These are phyloP conservation scores for Amanita molliuscula DNA, from an alignment of 768 basidiomycete genomes.

Conservation along the genomic window DNA sequence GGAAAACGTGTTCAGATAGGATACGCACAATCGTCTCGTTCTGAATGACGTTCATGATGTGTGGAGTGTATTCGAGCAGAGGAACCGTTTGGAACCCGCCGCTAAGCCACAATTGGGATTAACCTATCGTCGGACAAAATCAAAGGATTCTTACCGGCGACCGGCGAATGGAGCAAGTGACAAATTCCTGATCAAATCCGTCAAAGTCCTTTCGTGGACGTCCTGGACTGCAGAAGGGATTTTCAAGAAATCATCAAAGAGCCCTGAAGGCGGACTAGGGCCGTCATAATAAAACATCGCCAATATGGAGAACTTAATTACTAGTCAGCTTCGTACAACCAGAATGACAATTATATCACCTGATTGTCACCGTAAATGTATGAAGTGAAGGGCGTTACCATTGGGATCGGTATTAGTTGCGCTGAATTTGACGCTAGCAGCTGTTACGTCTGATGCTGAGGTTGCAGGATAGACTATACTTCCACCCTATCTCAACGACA, in stretches of 20 bases:
- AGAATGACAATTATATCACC: constrained; percentile 15
- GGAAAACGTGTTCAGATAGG: background rate
- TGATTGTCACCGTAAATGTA: constrained; percentile 26
- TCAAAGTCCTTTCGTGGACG: constrained; percentile 23
- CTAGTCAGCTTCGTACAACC: background rate
- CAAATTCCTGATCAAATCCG: constrained; percentile 22
- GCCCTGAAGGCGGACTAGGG: constrained; percentile 30
- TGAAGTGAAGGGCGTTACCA: constrained; percentile 34
- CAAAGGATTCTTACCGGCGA: constrained; percentile 1
- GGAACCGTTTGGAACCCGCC: constrained; percentile 25
- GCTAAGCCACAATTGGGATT: constrained; percentile 11
- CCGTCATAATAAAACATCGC: constrained; percentile 41
- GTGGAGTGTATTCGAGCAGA: constrained; percentile 18
- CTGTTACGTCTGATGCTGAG: constrained; percentile 15
- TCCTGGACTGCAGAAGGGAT: constrained; percentile 24
- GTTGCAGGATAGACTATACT: constrained; percentile 22
- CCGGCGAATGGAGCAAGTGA: constrained; percentile 15
- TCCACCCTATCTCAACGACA: constrained; percentile 31
- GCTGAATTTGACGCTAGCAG: constrained; percentile 30
- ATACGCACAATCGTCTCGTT: constrained; percentile 25
- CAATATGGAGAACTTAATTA: constrained; percentile 9
- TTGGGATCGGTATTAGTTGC: constrained; percentile 38
- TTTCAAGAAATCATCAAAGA: constrained; percentile 35
- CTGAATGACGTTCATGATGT: constrained; percentile 20
- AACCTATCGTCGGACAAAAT: background rate